Percentiles rank a stretch among this genome's conserved stretches.
Conservation (phyloP, 805 yeast genomes). For the Ogataea saltuana region DNA sequence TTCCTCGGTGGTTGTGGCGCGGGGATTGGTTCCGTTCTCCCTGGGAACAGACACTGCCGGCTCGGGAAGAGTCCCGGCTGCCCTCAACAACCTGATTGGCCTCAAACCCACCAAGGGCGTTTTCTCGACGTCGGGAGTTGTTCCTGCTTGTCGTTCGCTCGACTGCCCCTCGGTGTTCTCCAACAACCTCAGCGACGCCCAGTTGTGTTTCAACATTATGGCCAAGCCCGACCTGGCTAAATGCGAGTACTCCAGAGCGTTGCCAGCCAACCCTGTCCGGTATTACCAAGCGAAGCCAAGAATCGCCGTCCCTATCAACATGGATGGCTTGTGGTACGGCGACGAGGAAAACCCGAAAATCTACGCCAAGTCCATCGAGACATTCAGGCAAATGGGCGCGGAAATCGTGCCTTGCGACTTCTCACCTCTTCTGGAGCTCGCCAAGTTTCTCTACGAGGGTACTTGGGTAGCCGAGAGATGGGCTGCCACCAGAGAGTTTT, state of each 20-base stretch:
- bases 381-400: slow-evolving; percentile 54
- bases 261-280: slow-evolving; percentile 66
- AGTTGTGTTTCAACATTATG: slow-evolving; percentile 66
- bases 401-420: slow-evolving; percentile 66
- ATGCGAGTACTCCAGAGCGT: slow-evolving; percentile 78
- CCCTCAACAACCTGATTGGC: slow-evolving; percentile 86
- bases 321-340: slow-evolving; percentile 69
- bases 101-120: slow-evolving; percentile 91
- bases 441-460: slow-evolving; percentile 89
- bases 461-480: slow-evolving; percentile 99
- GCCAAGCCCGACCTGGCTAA: slow-evolving; percentile 65
- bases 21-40: slow-evolving; percentile 86
- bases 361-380: slow-evolving; percentile 60
- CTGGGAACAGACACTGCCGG: slow-evolving; percentile 98
- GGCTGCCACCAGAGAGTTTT: slow-evolving; percentile 75
- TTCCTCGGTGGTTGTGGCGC: slow-evolving; percentile 86
- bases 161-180: slow-evolving; percentile 92
- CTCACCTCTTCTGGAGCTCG: slow-evolving; percentile 73
- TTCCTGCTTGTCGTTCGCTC: slow-evolving; percentile 93
- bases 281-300: slow-evolving; percentile 59
- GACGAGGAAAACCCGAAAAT: slow-evolving; percentile 75
- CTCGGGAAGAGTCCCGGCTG: slow-evolving; percentile 97
- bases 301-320: slow-evolving; percentile 73
- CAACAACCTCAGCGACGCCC: slow-evolving; percentile 79
- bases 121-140: slow-evolving; percentile 87